phyloP scores from a whole-genome alignment of 2,329 filamentous ascomycete species.

The Aspergillus sp. region DNA sequence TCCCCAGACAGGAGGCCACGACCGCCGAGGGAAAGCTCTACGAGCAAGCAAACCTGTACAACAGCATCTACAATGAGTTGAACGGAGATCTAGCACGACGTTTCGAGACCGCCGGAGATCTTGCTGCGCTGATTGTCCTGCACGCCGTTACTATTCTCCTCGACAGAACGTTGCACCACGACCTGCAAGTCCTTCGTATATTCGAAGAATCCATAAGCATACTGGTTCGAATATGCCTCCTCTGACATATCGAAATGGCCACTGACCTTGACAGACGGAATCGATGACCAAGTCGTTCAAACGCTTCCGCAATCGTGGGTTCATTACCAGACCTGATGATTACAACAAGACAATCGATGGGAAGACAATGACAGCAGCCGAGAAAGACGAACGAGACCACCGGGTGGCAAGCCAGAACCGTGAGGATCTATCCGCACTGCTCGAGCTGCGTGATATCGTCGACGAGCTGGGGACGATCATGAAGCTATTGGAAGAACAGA shows the following conservation, averaged over 20 bases:
- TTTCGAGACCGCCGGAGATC: constrained; percentile 61
- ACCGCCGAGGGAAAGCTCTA: constrained; percentile 34
- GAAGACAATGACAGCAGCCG: constrained; percentile 29
- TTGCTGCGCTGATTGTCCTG: constrained; percentile 61
- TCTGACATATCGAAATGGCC: accelerated
- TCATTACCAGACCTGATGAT: constrained; percentile 43
- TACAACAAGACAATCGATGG: constrained; percentile 28
- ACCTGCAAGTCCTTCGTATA: constrained; percentile 63
- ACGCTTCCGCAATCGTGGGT: constrained; percentile 59
- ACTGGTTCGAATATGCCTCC: constrained; percentile 43
- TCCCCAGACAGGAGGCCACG: constrained; percentile 34
- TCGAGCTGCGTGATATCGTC: constrained; percentile 64
- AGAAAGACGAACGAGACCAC: constrained; percentile 45
- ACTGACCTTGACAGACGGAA: constrained; percentile 50
- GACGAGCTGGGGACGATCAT: constrained; percentile 61
- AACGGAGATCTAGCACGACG: constrained; percentile 63
- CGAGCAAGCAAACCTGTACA: constrained; percentile 58
- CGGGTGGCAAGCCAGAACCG: constrained; percentile 58
- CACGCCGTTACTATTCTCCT: constrained; percentile 64
- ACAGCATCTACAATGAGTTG: constrained; percentile 65
- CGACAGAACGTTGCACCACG: constrained; percentile 58
- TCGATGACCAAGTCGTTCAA: constrained; percentile 63
- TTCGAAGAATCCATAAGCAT: constrained; percentile 67
- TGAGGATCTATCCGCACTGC: constrained; percentile 61
- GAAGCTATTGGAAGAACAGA: constrained; percentile 59